Evolutionary conservation across 2,329 filamentous ascomycete genomes (phyloP).

Genomic region (Colletotrichum nymphaeae): DNA sequence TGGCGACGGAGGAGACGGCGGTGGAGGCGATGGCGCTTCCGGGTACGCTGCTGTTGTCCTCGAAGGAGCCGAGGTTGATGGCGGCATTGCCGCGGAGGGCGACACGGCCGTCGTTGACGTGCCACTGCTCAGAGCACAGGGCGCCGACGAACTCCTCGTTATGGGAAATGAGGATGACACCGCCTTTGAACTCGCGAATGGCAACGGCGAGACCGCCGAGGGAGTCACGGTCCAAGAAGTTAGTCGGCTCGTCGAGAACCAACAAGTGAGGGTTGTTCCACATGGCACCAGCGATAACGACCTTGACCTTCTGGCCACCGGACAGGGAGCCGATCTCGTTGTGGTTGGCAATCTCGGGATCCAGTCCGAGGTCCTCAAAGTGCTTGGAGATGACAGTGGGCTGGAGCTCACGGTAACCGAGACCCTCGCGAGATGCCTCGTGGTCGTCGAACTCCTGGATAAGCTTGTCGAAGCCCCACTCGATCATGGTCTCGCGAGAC

Average conservation of each 20-base stretch:
- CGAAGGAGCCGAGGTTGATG: slow-evolving; percentile 84
- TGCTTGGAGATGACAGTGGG: slow-evolving; percentile 96
- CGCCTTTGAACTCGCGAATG: slow-evolving; percentile 97
- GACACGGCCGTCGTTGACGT: slow-evolving; percentile 88
- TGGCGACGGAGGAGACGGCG: slow-evolving; percentile 65
- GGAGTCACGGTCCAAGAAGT: slow-evolving; percentile 98
- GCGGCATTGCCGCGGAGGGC: slow-evolving; percentile 84
- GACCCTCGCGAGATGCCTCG: slow-evolving; percentile 97
- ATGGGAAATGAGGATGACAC: slow-evolving; percentile 99
- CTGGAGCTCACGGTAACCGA: slow-evolving; percentile 93
- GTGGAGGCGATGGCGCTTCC: slow-evolving; percentile 69
- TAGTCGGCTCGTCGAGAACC: slow-evolving; percentile 97
- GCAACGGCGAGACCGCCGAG: slow-evolving; percentile 96
- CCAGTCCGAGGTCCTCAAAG: slow-evolving; percentile 95
- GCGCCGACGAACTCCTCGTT: slow-evolving; percentile 99
- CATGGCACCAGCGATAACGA: slow-evolving; percentile 95
- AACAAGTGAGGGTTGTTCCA: slow-evolving; percentile 99
- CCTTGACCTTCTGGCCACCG: slow-evolving; percentile 98
- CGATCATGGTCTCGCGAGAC: slow-evolving; percentile 88
- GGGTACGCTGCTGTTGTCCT: slow-evolving; percentile 73
- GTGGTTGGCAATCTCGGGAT: slow-evolving; percentile 98
- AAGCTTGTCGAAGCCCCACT: slow-evolving; percentile 90
- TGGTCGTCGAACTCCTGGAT: slow-evolving; percentile 99
- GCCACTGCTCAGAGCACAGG: slow-evolving; percentile 95
- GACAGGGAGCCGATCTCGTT: slow-evolving; percentile 97